A percentile compares a stretch with the other conserved stretches of the same genome.
Evolutionary conservation across 441 rosid species (phyloP).

Genomic region (Theobroma grandiflorum): DNA sequence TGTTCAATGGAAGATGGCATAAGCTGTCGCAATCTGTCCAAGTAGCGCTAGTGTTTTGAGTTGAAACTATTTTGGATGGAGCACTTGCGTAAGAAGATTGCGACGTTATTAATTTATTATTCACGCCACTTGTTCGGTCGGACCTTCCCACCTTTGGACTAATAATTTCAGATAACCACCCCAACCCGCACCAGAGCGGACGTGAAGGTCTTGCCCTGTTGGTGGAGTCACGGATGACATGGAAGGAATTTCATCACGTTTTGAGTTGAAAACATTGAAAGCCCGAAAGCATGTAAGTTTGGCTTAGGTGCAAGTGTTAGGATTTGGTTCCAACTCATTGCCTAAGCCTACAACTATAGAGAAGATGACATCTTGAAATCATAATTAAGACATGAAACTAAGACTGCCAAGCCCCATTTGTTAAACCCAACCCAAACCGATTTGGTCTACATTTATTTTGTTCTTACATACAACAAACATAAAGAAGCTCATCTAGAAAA

Average conservation of each 20-base stretch:
- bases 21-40: neutral
- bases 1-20: neutral
- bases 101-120: neutral
- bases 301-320: neutral
- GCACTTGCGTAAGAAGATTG: neutral
- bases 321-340: too few relatives aligned
- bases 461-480: neutral
- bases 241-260: neutral
- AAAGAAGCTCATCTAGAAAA: neutral
- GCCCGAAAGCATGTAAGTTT: neutral
- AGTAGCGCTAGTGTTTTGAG: neutral
- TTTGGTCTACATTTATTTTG: neutral
- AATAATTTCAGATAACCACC: neutral
- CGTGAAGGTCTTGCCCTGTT: neutral
- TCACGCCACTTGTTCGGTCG: neutral
- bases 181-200: neutral
- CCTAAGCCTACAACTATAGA: neutral
- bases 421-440: neutral
- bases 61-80: neutral
- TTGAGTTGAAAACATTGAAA: neutral
- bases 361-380: neutral
- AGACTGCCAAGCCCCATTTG: neutral
- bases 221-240: neutral
- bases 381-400: neutral
- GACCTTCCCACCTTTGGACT: neutral